Percentiles rank a stretch among this genome's conserved stretches.
Evolutionary conservation across 306 rosid species (phyloP).

Genomic region (Dicorynia guianensis): DNA sequence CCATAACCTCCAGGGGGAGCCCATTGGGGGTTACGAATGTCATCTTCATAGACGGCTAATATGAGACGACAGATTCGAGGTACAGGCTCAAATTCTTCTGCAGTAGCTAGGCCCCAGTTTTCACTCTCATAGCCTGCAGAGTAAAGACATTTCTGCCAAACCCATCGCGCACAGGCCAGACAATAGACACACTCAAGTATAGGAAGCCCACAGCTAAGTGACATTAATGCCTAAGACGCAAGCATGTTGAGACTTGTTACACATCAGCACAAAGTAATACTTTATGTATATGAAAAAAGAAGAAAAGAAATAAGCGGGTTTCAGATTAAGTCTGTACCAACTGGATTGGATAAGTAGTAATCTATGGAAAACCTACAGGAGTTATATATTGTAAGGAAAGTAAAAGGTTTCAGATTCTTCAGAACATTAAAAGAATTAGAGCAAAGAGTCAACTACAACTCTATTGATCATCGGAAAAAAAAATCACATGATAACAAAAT

Average conservation of each 20-base stretch:
- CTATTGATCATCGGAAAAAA: not conserved
- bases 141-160: conserved; percentile 85
- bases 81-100: conserved; percentile 89
- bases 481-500: not conserved
- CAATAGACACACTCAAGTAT: conserved; percentile 90
- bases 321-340: conserved; percentile 19
- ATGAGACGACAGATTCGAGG: conserved; percentile 82
- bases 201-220: conserved; percentile 82
- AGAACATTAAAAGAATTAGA: not conserved
- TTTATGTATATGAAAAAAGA: conserved; percentile 18
- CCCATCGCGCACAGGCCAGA: conserved; percentile 92
- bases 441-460: conserved; percentile 18
- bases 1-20: conserved; percentile 94
- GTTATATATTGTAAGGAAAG: not conserved
- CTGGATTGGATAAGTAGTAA: conserved; percentile 27
- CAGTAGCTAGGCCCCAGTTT: conserved; percentile 85
- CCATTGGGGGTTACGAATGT: conserved; percentile 80
- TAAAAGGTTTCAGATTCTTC: not conserved
- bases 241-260: conserved; percentile 36
- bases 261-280: not conserved
- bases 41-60: conserved; percentile 76
- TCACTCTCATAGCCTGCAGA: conserved; percentile 93
- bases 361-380: conserved; percentile 28
- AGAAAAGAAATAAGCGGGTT: not conserved
- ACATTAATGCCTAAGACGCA: conserved; percentile 71